Base-by-base conservation (phyloP, 495 filamentous ascomycete species). In the Trichocladium antarcticum region DNA sequence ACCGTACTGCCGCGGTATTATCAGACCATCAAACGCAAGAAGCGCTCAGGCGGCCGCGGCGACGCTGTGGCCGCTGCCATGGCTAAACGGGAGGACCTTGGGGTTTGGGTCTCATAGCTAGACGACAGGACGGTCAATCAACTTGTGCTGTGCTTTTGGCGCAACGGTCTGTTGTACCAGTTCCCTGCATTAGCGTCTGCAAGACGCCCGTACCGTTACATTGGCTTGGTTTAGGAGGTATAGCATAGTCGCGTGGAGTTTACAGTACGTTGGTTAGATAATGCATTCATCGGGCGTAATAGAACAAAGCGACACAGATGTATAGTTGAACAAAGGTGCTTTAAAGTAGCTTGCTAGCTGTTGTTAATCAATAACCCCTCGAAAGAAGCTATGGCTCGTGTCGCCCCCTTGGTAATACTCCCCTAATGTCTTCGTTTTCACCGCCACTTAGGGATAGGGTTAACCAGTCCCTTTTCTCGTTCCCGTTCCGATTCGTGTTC, bases 401-500 rank as follows among this genome's bases (percentile, higher is more conserved):
- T 31, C 22, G 28, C 42, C 22, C 42, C 28, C n/a, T 29, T 10
- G 14, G 27, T 44, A 12, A 15, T 29, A n/a, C 42, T 44, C 42
- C 24, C 16, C 9, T 31, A 12, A 34, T 49, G 5, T 9, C 0
- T 42, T 28, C 5, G 16, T 44, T 36, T 35, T 50, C 9, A 43
- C 17, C 40, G 40, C 31, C 5, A 14, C 19, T 44, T 44, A 50
- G 31, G 39, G 47, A 24, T 50, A 44, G 46, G 47, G 47, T 50
- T 50, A 37, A 10, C 27, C 10, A 29, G 28, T 31, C 39, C 47
- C 39, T 43, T 50, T 50, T 37, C 47, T 44, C 40, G 47, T 45
- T 45, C 47, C 39, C 21, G 39, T 43, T 31, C 39, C 40, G 8
- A 32, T 50, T 50, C 39, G 29, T 38, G 40, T 43, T 50, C 39